Evolutionary conservation across 2,329 filamentous ascomycete species (phyloP).

Genomic region (Trichophyton rubrum): DNA sequence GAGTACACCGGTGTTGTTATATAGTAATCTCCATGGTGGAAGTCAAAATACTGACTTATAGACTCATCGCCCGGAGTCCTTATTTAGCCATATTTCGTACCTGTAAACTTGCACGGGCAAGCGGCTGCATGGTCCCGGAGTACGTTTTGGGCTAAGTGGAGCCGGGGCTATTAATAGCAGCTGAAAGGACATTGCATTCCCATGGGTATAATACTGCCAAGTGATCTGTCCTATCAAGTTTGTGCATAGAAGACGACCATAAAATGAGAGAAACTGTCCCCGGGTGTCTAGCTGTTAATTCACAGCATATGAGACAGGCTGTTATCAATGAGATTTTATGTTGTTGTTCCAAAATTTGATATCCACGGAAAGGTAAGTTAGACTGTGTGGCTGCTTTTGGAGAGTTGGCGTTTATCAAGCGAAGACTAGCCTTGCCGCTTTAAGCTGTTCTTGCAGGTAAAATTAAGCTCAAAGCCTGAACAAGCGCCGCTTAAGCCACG

Average conservation of each 20-base stretch:
- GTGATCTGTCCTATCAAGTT: neutral
- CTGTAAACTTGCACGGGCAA: neutral
- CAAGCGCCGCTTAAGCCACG: neutral
- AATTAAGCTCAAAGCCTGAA: neutral
- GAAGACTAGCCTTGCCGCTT: neutral
- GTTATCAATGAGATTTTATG: too few species aligned
- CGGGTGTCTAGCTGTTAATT: neutral
- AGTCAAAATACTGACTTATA: neutral
- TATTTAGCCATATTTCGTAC: neutral
- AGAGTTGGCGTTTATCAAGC: neutral
- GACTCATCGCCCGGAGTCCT: neutral
- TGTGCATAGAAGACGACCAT: neutral
- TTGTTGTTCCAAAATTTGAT: neutral
- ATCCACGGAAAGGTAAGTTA: too few species aligned
- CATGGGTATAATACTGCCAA: neutral
- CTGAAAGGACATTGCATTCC: neutral
- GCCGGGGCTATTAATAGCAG: too few species aligned
- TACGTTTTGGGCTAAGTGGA: neutral
- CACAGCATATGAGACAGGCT: too few species aligned
- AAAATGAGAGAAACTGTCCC: neutral
- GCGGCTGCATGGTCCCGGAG: neutral
- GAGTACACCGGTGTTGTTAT: neutral
- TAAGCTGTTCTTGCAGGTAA: neutral
- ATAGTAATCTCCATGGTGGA: neutral
- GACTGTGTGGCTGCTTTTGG: neutral